These are phyloP conservation scores for Lecanicillium sp. DNA, from an alignment of 2,329 filamentous ascomycete species.

Conservation along the genomic window DNA sequence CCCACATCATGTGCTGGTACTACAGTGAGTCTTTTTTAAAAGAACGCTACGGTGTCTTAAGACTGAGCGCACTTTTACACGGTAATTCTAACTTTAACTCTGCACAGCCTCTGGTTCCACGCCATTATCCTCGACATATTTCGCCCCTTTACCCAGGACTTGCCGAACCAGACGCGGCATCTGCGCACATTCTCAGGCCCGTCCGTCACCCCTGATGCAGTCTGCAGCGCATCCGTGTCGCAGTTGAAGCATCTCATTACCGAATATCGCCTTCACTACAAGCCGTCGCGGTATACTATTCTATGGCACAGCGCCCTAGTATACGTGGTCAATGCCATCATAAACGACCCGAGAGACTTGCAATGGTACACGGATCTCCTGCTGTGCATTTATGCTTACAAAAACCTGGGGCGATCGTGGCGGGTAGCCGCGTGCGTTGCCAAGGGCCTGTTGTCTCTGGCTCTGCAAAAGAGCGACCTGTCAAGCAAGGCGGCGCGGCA, in stretches of 20 bases:
- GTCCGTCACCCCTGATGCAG: constrained; percentile 20
- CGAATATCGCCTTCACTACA: constrained; percentile 24
- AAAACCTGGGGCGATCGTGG: constrained; percentile 24
- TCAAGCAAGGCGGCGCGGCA: constrained; percentile 18
- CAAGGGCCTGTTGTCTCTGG: constrained; percentile 26
- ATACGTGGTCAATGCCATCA: constrained; percentile 29
- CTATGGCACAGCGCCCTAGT: constrained; percentile 32
- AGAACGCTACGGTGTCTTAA: too few relatives aligned
- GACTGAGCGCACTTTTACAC: neutral
- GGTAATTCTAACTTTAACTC: neutral
- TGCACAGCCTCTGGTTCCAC: constrained; percentile 31
- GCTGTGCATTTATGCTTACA: constrained; percentile 30
- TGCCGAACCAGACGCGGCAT: constrained; percentile 4
- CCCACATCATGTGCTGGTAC: constrained; percentile 25
- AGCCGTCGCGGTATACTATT: constrained; percentile 25
- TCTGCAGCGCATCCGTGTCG: constrained; percentile 24
- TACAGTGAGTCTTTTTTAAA: constrained; percentile 26
- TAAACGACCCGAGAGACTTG: constrained; percentile 18
- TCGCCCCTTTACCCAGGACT: constrained; percentile 13
- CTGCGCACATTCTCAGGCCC: constrained; percentile 22
- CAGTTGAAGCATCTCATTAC: constrained; percentile 30
- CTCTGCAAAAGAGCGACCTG: constrained; percentile 23
- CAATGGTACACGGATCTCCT: constrained; percentile 27
- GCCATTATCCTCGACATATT: constrained; percentile 28
- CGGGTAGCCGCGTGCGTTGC: constrained; percentile 26